A percentile compares a stretch with the other conserved stretches of the same genome.
These are phyloP conservation scores for Mortierella sp. DNA, from an alignment of 371 early-diverging fungal species.

Conservation along the genomic window DNA sequence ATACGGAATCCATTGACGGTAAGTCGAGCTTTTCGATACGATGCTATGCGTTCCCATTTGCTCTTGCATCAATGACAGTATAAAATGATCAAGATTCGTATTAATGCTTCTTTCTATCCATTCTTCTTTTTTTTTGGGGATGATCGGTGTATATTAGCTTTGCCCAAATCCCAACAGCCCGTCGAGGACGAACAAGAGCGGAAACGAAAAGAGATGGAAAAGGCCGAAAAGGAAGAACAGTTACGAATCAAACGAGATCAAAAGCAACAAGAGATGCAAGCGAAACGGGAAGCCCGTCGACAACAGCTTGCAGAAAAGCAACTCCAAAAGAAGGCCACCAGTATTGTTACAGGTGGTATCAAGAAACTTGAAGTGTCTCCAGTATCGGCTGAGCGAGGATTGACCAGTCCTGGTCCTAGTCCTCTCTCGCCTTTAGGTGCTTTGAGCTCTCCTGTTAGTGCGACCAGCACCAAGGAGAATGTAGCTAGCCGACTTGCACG, in stretches of 20 bases:
- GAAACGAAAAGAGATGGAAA: constrained; percentile 29
- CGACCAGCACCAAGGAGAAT: neutral
- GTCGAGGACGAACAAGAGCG: constrained; percentile 33
- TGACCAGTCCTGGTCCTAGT: too few relatives aligned
- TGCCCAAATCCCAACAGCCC: constrained; percentile 6
- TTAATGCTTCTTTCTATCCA: neutral
- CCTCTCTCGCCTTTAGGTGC: too few relatives aligned
- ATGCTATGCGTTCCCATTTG: neutral
- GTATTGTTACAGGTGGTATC: too few relatives aligned
- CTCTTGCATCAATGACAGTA: neutral
- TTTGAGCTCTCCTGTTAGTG: too few relatives aligned
- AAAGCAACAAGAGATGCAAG: constrained; percentile 50
- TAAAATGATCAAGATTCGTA: neutral
- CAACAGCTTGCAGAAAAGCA: constrained; percentile 48
- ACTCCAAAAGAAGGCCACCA: constrained; percentile 18
- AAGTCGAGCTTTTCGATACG: constrained; percentile 4
- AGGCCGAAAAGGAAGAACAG: constrained; percentile 41
- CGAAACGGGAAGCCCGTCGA: constrained; percentile 46
- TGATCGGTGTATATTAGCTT: neutral
- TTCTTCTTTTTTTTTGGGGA: too few relatives aligned
- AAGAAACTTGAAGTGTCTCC: too few relatives aligned
- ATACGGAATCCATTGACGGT: constrained; percentile 26
- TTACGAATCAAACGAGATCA: constrained; percentile 43
- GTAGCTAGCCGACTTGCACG: too few relatives aligned
- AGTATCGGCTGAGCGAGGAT: too few relatives aligned